A percentile compares a stretch with the other conserved stretches of the same genome.
Evolutionary conservation across 164 flowering plant species (phyloP).

Genomic region (Tetracentron sinense): DNA sequence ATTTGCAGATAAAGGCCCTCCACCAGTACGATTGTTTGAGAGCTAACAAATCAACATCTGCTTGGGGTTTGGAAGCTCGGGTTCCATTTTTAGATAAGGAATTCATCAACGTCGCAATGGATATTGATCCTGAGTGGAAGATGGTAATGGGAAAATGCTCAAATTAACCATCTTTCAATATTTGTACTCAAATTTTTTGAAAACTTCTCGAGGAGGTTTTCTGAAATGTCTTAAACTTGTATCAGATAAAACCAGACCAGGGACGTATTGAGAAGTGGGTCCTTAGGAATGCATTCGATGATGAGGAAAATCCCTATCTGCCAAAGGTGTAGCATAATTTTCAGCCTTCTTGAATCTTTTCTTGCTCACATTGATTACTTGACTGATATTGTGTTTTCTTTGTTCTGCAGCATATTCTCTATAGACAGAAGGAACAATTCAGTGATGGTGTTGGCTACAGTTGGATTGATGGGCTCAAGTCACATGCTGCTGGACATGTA

Average conservation of each 20-base stretch:
- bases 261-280: conserved; percentile 68
- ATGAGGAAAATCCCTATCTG: conserved; percentile 55
- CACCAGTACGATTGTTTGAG: conserved; percentile 69
- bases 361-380: conserved; percentile 3
- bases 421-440: conserved; percentile 72
- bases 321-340: conserved; percentile 43
- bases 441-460: conserved; percentile 77
- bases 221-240: not conserved
- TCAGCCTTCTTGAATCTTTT: conserved; percentile 5
- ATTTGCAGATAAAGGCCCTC: conserved; percentile 59
- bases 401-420: conserved; percentile 56
- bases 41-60: conserved; percentile 72
- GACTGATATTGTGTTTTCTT: not conserved
- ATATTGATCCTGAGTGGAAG: conserved; percentile 65
- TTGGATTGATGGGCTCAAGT: conserved; percentile 76
- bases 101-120: conserved; percentile 61
- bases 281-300: conserved; percentile 65
- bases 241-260: conserved; percentile 49
- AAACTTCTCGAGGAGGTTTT: no score
- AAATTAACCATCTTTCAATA: no score
- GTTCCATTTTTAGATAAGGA: conserved; percentile 75
- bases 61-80: conserved; percentile 73
- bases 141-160: conserved; percentile 33
- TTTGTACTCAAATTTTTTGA: not conserved
- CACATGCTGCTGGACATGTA: conserved; percentile 61